A percentile compares a stretch with the other conserved stretches of the same genome.
These are phyloP conservation scores for Rubia yunnanensis DNA, from an alignment of 257 asterid species.

Conservation along the genomic window DNA sequence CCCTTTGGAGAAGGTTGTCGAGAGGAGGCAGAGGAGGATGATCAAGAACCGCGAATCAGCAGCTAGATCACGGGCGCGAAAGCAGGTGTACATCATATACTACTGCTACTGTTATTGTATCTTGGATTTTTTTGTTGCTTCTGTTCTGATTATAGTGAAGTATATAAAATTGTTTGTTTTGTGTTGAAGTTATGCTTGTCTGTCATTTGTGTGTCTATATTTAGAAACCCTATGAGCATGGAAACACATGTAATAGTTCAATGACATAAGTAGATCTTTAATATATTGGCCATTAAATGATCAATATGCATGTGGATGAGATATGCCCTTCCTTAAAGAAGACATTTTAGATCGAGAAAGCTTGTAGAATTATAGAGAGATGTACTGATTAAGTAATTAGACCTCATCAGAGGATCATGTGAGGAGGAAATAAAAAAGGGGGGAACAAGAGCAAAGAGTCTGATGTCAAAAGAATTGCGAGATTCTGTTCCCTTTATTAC, in stretches of 20 bases:
- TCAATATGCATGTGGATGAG: not conserved
- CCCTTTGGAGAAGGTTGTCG: conserved; percentile 80
- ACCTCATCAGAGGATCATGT: not conserved
- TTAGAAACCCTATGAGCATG: not conserved
- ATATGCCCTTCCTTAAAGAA: not conserved
- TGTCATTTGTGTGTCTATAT: not conserved
- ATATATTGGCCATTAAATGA: not conserved
- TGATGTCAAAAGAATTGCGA: not conserved
- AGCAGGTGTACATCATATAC: conserved; percentile 51
- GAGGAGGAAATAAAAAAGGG: not conserved
- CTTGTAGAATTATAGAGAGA: not conserved
- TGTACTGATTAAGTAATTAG: not conserved
- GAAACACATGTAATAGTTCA: not conserved
- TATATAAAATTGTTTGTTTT: not conserved
- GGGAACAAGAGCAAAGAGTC: not conserved
- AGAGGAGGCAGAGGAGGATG: conserved; percentile 96
- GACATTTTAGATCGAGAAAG: not conserved
- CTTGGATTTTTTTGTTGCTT: not conserved
- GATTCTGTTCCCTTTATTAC: not conserved
- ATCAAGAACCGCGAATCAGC: conserved; percentile 93
- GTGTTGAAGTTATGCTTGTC: not conserved
- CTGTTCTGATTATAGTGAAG: not conserved
- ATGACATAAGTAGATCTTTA: not conserved
- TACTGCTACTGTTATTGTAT: no score
- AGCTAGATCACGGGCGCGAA: conserved; percentile 93